Base-by-base conservation (phyloP, 176 grass and related monocot genomes). In the Oropetium thomaeum region DNA sequence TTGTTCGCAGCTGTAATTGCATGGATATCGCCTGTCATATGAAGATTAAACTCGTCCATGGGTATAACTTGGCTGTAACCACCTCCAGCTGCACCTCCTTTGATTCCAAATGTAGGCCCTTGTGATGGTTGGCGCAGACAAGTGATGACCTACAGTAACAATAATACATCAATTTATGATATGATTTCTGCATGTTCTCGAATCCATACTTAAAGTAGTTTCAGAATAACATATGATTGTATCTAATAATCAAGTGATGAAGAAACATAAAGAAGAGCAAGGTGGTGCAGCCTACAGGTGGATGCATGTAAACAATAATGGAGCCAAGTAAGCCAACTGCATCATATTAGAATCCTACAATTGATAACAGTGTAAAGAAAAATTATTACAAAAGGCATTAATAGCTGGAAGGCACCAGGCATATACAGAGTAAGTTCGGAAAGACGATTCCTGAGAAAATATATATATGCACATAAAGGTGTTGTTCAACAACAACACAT, bases 21-120 rank as follows among this genome's bases (percentile, higher is more conserved):
- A 79, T 95, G 96, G 52, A 99, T 99, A 73, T 99, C 91, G 69
- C 96, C 96, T 9, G 96, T 95, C 52, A 99, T 69, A 87, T 95
- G 96, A 77, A 95, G 96, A 76, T 99, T 99, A 82, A 99, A 99
- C 69, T 99, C 96, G 82, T 99, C 91, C 96, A 99, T 99, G 35
- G 91, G 96, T 72, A 99, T 95, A 53, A 99, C 96, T 85, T 99
- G 96, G 84, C 96, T 99, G 82, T 99, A 99, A 27, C 96, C 96
- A 48, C 96, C 96, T 72, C 96, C 96, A 81, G 96, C 91, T 78
- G 96, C 96, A 67, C 96, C 96, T 25, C 91, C 96, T 79, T 99
- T 99, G 42, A 95, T 99, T 70, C 96, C 96, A 79, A 99, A 99
- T 26, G 96, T 99, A 33, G 91, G 96, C 10, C 96, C 96, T 81